Base-by-base conservation (phyloP, 2,329 filamentous ascomycete genomes). In the Neofusicoccum umdonicola region DNA sequence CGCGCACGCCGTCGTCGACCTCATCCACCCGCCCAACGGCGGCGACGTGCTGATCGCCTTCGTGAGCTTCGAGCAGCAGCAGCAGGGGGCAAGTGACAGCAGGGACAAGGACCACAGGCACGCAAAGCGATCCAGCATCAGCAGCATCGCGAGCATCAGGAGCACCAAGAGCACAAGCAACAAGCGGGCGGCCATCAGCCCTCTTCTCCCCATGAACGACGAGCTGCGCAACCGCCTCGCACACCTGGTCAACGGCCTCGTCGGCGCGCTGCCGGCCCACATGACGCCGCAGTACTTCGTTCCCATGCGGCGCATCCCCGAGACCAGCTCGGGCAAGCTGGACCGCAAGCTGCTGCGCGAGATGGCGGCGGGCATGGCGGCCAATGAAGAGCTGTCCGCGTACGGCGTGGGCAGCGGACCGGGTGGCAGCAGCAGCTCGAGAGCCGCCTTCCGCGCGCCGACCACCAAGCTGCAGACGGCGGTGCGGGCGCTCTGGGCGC, bases 211-310 rank as follows among this genome's bases (percentile, higher is more conserved):
- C 31, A n/a, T 27, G 9, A 27, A 19, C 50, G 50, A 52, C 3
- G 6, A n/a, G 19, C 52, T 57, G 34, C 19, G 19, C 31, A 35
- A n/a, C 34, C 34, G 34, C n/a, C 39, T 57, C n/a, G 52, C 9
- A 11, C 57, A 62, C 35, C 44, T 67, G 27, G 57, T 64, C 57
- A 37, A 57, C 17, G 48, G 61, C 22, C 56, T 69, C 22, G 42
- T 60, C 6, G 63, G 67, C 27, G 47, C 62, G 7, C 54, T 79
- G 13, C 77, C 78, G 0, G 67, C 71, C 37, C 74, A 75, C 65
- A 78, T 80, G 77, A 74, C 79, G 56, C 78, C 78, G 9, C 73
- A 72, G 15, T 67, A 75, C 2, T 79, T 77, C 63, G 74, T 80
- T 45, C 76, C 76, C 1, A 58, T 80, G 5, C 68, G 66, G 35